Percentiles rank a stretch among this genome's conserved stretches.
Evolutionary conservation across 495 filamentous ascomycete genomes (phyloP).

Genomic region (Neurospora sp.): DNA sequence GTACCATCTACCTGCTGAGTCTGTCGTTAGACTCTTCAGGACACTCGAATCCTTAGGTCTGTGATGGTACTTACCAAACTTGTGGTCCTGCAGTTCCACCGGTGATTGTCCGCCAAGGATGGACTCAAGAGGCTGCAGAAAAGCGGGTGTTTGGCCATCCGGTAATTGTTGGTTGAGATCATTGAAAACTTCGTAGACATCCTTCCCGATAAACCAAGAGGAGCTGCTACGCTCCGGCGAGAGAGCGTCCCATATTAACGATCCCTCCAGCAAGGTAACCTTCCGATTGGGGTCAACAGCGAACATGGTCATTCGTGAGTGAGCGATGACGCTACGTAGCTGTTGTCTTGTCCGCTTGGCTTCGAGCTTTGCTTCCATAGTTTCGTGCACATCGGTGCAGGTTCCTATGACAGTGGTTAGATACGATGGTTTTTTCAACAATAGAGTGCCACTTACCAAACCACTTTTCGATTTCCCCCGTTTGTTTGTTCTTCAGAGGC

Average conservation of each 20-base stretch:
- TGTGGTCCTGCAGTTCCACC: slow-evolving; percentile 43
- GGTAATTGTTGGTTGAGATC: slow-evolving; percentile 21
- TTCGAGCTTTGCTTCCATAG: slow-evolving; percentile 48
- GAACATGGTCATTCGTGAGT: slow-evolving; percentile 60
- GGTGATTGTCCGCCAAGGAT: slow-evolving; percentile 44
- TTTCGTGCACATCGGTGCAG: slow-evolving; percentile 59
- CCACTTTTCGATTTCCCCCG: slow-evolving; percentile 58
- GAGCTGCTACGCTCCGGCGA: slow-evolving; percentile 12
- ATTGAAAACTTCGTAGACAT: slow-evolving; percentile 50
- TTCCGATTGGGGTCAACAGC: slow-evolving; percentile 46
- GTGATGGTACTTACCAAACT: slow-evolving; percentile 23
- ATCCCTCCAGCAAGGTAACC: slow-evolving; percentile 54
- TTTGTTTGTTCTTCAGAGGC: slow-evolving; percentile 50
- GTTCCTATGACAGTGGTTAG: slow-evolving; percentile 24
- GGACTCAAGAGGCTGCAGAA: slow-evolving; percentile 43
- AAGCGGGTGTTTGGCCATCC: slow-evolving; percentile 31
- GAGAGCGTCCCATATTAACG: slow-evolving; percentile 41
- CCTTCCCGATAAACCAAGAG: slow-evolving; percentile 42
- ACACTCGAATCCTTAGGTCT: background rate
- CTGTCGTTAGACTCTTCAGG: slow-evolving; percentile 7
- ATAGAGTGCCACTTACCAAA: slow-evolving; percentile 37
- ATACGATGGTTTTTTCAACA: background rate
- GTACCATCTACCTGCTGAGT: slow-evolving; percentile 46
- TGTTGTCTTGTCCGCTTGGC: slow-evolving; percentile 51
- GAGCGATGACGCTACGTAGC: slow-evolving; percentile 56